Conservation (phyloP, 805 yeast species). For the Yarrowia divulgata region DNA sequence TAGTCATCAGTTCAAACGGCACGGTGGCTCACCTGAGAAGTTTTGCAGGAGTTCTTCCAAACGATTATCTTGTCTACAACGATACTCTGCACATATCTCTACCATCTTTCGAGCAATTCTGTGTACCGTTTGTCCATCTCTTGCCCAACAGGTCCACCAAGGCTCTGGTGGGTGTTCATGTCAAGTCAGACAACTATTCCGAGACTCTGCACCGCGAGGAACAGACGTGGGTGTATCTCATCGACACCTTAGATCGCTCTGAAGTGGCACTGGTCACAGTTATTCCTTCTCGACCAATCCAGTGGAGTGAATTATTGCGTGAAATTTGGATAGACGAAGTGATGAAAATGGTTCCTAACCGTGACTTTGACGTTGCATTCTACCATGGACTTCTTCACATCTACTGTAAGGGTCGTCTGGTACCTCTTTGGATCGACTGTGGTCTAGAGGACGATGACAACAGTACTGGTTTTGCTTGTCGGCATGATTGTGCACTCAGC, state of each 20-base stretch:
- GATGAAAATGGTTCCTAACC: background rate
- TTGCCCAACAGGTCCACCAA: background rate
- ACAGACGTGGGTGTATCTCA: background rate
- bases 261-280: background rate
- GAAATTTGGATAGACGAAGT: background rate
- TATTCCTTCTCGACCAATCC: background rate
- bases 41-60: background rate
- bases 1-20: background rate
- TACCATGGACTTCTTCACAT: constrained; percentile 1
- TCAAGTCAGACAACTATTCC: background rate
- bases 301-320: background rate
- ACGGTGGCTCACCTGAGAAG: background rate
- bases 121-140: background rate
- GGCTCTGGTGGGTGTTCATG: background rate
- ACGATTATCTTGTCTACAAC: background rate
- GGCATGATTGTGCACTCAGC: background rate
- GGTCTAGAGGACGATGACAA: background rate
- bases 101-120: background rate
- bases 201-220: background rate
- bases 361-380: background rate
- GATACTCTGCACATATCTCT: too few species aligned
- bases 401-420: background rate
- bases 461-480: background rate
- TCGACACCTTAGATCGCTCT: background rate
- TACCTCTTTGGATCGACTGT: background rate